Percentiles rank a stretch among this genome's conserved stretches.
Evolutionary conservation across 441 rosid genomes (phyloP).

Genomic region (Metrosideros polymorpha): DNA sequence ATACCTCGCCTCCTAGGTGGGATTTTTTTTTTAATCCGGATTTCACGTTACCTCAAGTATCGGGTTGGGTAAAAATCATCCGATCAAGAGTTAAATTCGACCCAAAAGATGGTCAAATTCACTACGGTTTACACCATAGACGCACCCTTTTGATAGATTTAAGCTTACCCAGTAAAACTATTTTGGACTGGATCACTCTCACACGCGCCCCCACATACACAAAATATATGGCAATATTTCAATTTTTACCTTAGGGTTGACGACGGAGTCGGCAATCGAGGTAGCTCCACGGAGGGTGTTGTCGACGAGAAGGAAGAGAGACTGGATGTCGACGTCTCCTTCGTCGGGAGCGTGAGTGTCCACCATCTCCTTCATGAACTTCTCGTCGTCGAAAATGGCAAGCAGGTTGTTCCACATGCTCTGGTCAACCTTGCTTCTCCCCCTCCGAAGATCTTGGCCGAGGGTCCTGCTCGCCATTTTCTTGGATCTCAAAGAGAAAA

Average conservation of each 20-base stretch:
- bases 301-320: neutral
- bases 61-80: neutral
- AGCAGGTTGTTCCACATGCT: neutral
- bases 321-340: neutral
- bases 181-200: neutral
- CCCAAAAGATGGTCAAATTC: neutral
- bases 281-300: neutral
- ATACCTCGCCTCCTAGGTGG: neutral
- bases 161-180: neutral
- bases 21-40: neutral
- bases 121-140: neutral
- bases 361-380: neutral
- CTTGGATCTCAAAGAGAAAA: neutral
- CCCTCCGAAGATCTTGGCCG: neutral
- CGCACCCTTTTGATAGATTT: neutral
- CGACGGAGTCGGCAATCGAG: neutral
- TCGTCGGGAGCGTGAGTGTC: neutral
- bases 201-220: neutral
- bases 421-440: neutral
- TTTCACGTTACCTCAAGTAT: neutral
- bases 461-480: neutral
- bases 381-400: neutral
- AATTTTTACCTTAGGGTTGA: neutral
- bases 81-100: neutral
- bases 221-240: neutral